Percentiles rank a stretch among this genome's conserved stretches.
Evolutionary conservation across 2,329 filamentous ascomycete species (phyloP).

Genomic region (Gyromitra esculenta): DNA sequence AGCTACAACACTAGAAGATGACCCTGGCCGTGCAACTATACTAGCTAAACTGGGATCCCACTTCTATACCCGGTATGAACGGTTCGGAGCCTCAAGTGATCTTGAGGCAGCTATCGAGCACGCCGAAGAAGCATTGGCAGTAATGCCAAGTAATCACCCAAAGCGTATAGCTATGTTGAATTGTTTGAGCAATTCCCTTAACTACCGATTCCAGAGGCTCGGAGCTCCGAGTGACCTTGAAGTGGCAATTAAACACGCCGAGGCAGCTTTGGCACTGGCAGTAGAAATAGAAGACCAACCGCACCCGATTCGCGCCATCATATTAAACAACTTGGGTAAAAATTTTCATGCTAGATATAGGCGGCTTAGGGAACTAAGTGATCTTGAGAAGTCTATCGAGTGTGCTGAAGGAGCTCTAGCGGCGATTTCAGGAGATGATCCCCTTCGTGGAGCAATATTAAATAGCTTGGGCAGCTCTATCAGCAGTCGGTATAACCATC

Average conservation of each 20-base stretch:
- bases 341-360: neutral
- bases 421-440: neutral
- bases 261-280: conserved; percentile 9
- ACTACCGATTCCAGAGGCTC: conserved; percentile 17
- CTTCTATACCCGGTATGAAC: conserved; percentile 1
- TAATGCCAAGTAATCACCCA: neutral
- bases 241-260: conserved; percentile 18
- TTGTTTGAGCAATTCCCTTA: neutral
- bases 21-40: neutral
- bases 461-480: conserved; percentile 1
- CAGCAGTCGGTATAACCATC: neutral
- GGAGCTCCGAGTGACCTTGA: conserved; percentile 22
- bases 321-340: conserved; percentile 2
- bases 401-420: neutral
- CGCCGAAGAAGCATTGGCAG: neutral
- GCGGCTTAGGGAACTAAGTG: neutral
- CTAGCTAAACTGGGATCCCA: neutral
- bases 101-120: conserved; percentile 12
- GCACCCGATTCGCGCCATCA: neutral
- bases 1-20: neutral
- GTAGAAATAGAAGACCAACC: neutral
- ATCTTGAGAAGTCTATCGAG: conserved; percentile 9
- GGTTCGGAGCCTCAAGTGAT: conserved; percentile 14
- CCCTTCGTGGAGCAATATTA: neutral
- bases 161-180: conserved; percentile 2